Conservation (phyloP, 2,329 filamentous ascomycete species). For the Aspergillus phoenicis region DNA sequence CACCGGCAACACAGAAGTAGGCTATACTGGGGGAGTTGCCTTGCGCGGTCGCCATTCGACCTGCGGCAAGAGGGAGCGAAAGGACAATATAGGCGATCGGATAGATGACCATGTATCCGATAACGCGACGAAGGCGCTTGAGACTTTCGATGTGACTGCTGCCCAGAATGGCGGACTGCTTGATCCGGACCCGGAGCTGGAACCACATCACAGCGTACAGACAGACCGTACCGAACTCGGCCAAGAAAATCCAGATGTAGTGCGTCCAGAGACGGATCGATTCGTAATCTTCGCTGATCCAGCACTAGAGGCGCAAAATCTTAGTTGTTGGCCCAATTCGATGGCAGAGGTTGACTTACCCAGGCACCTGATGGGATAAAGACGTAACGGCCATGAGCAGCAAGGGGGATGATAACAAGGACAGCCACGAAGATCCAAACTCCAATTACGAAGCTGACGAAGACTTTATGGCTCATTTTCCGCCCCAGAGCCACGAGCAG, state of each 20-base stretch:
- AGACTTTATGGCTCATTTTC: constrained; percentile 49
- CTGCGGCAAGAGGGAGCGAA: constrained; percentile 64
- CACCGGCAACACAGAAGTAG: constrained; percentile 56
- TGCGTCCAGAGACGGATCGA: constrained; percentile 54
- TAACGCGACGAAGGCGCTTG: constrained; percentile 45
- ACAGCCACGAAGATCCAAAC: constrained; percentile 52
- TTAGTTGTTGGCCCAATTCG: neutral
- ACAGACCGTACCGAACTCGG: constrained; percentile 55
- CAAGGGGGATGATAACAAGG: constrained; percentile 52
- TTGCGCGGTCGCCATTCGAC: constrained; percentile 46
- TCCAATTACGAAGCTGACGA: constrained; percentile 46
- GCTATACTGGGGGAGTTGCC: constrained; percentile 38
- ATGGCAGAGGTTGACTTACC: constrained; percentile 26
- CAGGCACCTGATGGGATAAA: constrained; percentile 55
- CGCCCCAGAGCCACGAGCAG: constrained; percentile 52
- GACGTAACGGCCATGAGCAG: constrained; percentile 44
- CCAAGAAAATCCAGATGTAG: constrained; percentile 59
- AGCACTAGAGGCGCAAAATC: constrained; percentile 19
- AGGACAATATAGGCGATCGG: constrained; percentile 59
- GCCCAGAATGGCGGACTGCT: constrained; percentile 40
- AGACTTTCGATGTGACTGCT: constrained; percentile 41
- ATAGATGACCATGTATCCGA: constrained; percentile 52
- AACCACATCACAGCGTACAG: constrained; percentile 55
- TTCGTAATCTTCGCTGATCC: constrained; percentile 48
- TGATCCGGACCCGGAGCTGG: constrained; percentile 50